Percentiles rank a stretch among this genome's conserved stretches.
phyloP scores from a whole-genome alignment of 352 stramenopile species.

The Lagenidium giganteum region DNA sequence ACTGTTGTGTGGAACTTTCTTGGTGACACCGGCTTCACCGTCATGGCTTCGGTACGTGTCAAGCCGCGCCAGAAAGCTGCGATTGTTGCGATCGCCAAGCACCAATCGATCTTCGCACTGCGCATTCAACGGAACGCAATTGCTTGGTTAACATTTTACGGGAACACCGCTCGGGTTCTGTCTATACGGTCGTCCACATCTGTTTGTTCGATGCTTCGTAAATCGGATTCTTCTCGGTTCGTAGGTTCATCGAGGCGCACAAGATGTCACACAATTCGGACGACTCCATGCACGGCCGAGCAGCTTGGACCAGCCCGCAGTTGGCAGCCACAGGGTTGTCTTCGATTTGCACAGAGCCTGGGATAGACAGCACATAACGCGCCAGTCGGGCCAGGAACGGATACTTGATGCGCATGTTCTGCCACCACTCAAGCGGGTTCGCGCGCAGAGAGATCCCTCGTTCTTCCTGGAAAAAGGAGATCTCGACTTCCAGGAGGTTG shows the following conservation, averaged over 20 bases:
- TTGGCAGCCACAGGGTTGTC: slow-evolving; percentile 46
- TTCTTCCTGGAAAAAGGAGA: slow-evolving; percentile 77
- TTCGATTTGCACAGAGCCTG: slow-evolving; percentile 33
- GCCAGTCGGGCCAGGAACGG: slow-evolving; percentile 62
- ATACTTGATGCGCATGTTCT: slow-evolving; percentile 73
- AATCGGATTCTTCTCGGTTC: slow-evolving; percentile 11
- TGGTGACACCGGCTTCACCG: no score
- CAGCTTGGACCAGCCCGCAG: slow-evolving; percentile 34
- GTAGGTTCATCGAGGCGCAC: slow-evolving; percentile 15
- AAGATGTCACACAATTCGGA: slow-evolving; percentile 12
- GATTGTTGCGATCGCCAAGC: no score
- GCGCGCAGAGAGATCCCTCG: slow-evolving; percentile 40
- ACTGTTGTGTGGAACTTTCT: no score
- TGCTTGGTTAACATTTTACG: no score
- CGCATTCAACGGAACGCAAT: no score
- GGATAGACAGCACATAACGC: slow-evolving; percentile 65
- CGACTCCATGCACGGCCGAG: no score
- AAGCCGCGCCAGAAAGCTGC: no score
- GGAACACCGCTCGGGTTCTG: no score
- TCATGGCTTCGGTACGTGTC: no score
- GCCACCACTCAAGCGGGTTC: slow-evolving; percentile 76
- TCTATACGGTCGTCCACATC: slow-evolving; percentile 22
- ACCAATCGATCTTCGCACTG: no score
- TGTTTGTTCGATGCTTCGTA: slow-evolving; percentile 7
- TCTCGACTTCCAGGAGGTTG: slow-evolving; percentile 74